These are phyloP conservation scores for Aspergillus luchuensis DNA, from an alignment of 2,329 filamentous ascomycete genomes.

Conservation along the genomic window DNA sequence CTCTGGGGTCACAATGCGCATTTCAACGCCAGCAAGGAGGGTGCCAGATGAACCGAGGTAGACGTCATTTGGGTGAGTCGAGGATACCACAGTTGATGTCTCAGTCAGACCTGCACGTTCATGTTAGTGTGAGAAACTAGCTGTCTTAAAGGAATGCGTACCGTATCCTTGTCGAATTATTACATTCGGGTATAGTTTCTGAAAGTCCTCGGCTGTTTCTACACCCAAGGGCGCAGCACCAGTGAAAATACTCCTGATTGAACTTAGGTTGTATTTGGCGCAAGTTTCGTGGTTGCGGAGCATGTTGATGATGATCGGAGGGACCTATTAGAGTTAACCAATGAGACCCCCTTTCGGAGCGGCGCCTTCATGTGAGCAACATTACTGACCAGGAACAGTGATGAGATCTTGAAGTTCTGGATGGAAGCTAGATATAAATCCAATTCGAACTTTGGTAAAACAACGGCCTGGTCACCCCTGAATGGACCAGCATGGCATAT, in stretches of 20 bases:
- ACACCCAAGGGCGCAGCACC: conserved; percentile 77
- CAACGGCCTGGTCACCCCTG: conserved; percentile 71
- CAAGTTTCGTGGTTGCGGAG: conserved; percentile 64
- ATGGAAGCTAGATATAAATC: conserved; percentile 64
- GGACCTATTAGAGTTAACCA: conserved; percentile 54
- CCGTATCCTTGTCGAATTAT: conserved; percentile 72
- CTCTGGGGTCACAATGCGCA: conserved; percentile 67
- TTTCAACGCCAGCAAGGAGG: conserved; percentile 65
- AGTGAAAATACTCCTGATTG: conserved; percentile 66
- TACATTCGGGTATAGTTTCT: conserved; percentile 65
- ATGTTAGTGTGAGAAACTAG: conserved; percentile 5
- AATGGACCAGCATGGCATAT: conserved; percentile 67
- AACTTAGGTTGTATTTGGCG: conserved; percentile 70
- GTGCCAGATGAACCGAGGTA: conserved; percentile 72
- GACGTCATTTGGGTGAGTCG: conserved; percentile 61
- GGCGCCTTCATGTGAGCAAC: neutral
- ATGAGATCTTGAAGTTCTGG: conserved; percentile 67
- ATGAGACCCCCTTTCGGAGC: neutral
- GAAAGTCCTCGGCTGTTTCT: conserved; percentile 68
- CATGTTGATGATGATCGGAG: conserved; percentile 79
- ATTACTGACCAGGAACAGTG: conserved; percentile 63
- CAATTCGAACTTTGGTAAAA: conserved; percentile 74
- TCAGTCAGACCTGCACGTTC: conserved; percentile 67
- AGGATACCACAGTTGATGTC: conserved; percentile 68
- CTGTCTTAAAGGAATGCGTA: conserved; percentile 24